Base-by-base conservation (phyloP, 345 rosid species). In the Linum usitatissimum region DNA sequence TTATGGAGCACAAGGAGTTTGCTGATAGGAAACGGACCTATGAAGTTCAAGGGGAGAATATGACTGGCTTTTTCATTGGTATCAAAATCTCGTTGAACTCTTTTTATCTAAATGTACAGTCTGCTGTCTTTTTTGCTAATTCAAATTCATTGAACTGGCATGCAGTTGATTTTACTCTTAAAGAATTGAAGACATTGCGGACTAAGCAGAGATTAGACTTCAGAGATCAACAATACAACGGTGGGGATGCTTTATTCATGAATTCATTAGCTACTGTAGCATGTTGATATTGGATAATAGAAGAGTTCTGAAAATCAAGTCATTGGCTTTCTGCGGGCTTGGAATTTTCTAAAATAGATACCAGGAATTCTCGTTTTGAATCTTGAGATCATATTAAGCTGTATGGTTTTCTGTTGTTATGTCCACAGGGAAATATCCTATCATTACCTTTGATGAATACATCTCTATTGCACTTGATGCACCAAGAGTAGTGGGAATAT, bases 191-290 rank as follows among this genome's bases (percentile, higher is more conserved):
- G 77, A 78, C 63, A 60, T 74, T 92, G 64, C 73, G 96, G 20
- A 87, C 81, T 67, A 92, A 83, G 70, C 98, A 92, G 83, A 77
- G 98, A 64, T 87, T 61, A 75, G 66, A 70, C 53, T 87, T 85
- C 74, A 84, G 98, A 39, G 94, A 92, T 80, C 94, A 85, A 68
- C 86, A 86, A 61, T 87, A 87, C 68, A 92, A 92, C 66, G 97
- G 98, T 86, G 60, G 61, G 81, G 71, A 54, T 49, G 64, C 63
- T 20, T 59, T 42, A 49, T 18, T 34, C 57, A 59, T 61, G 30
- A 9, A 28, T 54, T 45, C 49, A 30, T 54, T 65, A 34, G 13
- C 30, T n/a, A 8, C 6, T 53, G 17, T 53, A 36, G 13, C 45
- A 1, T 49, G 42, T 18, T 48, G 51, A 17, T 6, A 14, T 6